phyloP scores from a whole-genome alignment of 495 filamentous ascomycete genomes.

The Sporormia fimetaria region DNA sequence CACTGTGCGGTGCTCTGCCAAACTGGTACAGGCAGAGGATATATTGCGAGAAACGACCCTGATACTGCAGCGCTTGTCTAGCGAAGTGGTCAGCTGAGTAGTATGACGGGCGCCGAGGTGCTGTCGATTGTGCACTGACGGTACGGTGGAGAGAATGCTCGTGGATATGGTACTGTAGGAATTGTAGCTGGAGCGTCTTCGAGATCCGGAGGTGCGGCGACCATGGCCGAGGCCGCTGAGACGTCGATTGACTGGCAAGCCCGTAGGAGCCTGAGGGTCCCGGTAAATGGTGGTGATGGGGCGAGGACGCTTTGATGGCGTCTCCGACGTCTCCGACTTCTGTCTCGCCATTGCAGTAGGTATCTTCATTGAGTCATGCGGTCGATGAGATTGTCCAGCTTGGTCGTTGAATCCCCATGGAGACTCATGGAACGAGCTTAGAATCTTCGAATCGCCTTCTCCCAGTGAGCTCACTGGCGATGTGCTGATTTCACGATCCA shows the following conservation, averaged over 20 bases:
- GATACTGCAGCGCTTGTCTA: conserved; percentile 26
- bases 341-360: conserved; percentile 27
- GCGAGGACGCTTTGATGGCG: conserved; percentile 20
- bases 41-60: conserved; percentile 18
- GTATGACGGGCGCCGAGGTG: conserved; percentile 20
- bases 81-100: conserved; percentile 13
- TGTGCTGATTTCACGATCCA: conserved; percentile 12
- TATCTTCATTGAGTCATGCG: conserved; percentile 31
- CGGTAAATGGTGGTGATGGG: conserved; percentile 5
- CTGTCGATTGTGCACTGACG: conserved; percentile 26
- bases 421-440: conserved; percentile 24
- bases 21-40: conserved; percentile 17
- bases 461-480: conserved; percentile 21
- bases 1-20: conserved; percentile 24
- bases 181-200: conserved; percentile 16
- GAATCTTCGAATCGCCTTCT: conserved; percentile 24
- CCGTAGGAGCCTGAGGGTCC: conserved; percentile 6
- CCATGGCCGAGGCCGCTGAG: conserved; percentile 21
- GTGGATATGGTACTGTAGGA: conserved; percentile 26
- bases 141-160: conserved; percentile 26
- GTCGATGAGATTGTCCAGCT: conserved; percentile 21
- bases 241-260: conserved; percentile 19
- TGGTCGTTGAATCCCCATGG: conserved; percentile 24
- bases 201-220: conserved; percentile 3
- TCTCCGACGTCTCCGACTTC: conserved; percentile 15